Base-by-base conservation (phyloP, 352 stramenopile genomes). In the Globisporangium cederbergense region DNA sequence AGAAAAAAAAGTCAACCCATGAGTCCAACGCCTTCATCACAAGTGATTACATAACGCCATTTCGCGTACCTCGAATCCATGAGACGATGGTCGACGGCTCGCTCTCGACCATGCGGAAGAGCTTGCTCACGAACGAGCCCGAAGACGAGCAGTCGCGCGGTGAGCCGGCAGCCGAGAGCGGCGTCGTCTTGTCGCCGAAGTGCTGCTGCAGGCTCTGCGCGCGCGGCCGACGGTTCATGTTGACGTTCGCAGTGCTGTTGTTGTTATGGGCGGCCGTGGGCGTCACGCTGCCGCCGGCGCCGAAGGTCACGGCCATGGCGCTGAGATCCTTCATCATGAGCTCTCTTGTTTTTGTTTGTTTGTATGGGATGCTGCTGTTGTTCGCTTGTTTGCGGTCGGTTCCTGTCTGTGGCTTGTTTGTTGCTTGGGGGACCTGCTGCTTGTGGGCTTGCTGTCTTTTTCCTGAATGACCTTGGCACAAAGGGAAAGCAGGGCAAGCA, bases 31-130 rank as follows among this genome's bases (percentile, higher is more conserved):
- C 18, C 13, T 8, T 9, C 28, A 36, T n/a, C 9, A 14, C 43
- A 53, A 53, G 50, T 34, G 30, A 42, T 11, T 28, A 36, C 22
- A 49, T 40, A 30, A 36, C 32, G 34, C 34, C 36, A 46, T 16
- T 8, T 36, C 57, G 18, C 68, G 42, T 50, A 83, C 76, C 78
- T 67, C 81, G 78, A 67, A 88, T 93, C 86, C 86, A 95, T 11
- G 86, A 89, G 18, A 95, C 86, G 60, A 95, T 92, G 11, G 79
- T 78, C 45, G 83, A 81, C 0, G 83, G 86, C 60, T 95, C 86
- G 25, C 83, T 78, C 71, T 95, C 86, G 28, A 95, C 82, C 86
- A 95, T 95, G 60, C 83, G 79, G 69, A 81, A 95, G 28, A 95
- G 65, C 72, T 95, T 95, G 66, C 80, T 93, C 45, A 95, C 86